Evolutionary conservation across 208 protist genomes (phyloP), one percentile per base, ranked within the genome.

Genomic region (Leishmania gerbilli): DNA sequence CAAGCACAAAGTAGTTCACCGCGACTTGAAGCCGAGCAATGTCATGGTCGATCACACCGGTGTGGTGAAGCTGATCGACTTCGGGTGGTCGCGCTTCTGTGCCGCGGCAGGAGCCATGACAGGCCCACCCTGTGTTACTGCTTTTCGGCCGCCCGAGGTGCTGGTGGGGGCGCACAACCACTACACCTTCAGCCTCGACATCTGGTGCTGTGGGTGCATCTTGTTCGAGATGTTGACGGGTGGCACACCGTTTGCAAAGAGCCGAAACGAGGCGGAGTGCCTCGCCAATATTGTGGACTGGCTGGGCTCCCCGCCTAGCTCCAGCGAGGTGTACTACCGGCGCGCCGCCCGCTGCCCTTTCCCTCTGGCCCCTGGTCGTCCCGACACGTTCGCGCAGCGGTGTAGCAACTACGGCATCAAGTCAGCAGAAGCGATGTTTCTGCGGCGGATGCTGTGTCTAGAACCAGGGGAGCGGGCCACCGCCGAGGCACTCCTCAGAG

Each of bases 191-290:
- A 84, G 96, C 37, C 92, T 99, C 55, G 98, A 99, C 81, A 78
- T 99, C 37, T 99, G 98, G 98, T 98, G 95, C 69, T 91, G 89
- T 58, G 99, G 97, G 37, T 99, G 98, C 86, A 98, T 99, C 19
- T 86, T 99, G 19, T 99, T 98, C 37, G 99, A 99, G 90, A 92
- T 99, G 81, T 82, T 99, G 37, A 90, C 99, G 0, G 98, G 98
- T 17, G 93, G 97, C 74, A 98, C 97, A 21, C 74, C 82, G 27
- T 99, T 99, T 76, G 75, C 90, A 19, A 89, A 81, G 65, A 93
- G 87, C 37, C 78, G 85, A 31, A 87, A 79, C 72, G 93, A 96
- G 76, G 80, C 74, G 11, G 87, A 95, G 67, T 91, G 92, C 21
- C 79, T 94, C 47, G 80, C 81, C 53, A 89, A 86, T 78, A 94